A percentile compares a stretch with the other conserved stretches of the same genome.
Evolutionary conservation across 345 rosid genomes (phyloP).

Genomic region (Gossypium mustelinum): DNA sequence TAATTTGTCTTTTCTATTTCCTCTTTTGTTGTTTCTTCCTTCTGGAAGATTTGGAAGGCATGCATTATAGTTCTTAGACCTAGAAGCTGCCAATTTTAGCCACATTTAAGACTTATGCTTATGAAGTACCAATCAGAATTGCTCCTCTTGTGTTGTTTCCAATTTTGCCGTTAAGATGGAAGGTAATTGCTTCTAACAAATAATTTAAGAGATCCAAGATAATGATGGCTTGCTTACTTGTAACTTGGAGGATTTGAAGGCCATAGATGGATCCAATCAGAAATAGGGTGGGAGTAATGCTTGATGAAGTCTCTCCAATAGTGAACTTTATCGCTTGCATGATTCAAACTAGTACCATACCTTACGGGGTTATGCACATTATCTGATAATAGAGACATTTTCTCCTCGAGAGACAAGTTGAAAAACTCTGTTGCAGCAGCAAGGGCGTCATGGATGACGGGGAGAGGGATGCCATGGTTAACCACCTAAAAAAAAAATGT

Average conservation of each 20-base stretch:
- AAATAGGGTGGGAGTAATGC: slow-evolving; percentile 54
- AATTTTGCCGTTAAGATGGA: neutral
- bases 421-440: slow-evolving; percentile 47
- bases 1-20: neutral
- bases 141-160: slow-evolving; percentile 3
- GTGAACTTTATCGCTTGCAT: slow-evolving; percentile 40
- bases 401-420: slow-evolving; percentile 49
- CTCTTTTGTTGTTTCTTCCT: slow-evolving; percentile 10
- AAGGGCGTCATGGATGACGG: slow-evolving; percentile 36
- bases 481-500: slow-evolving; percentile 32
- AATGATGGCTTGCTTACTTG: slow-evolving; percentile 40
- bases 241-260: slow-evolving; percentile 60
- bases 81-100: slow-evolving; percentile 6
- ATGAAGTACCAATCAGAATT: neutral
- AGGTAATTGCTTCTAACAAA: neutral
- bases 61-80: neutral
- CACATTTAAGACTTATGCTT: neutral
- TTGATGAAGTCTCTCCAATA: slow-evolving; percentile 70
- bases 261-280: slow-evolving; percentile 60
- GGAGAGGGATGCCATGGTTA: slow-evolving; percentile 46
- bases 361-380: slow-evolving; percentile 51
- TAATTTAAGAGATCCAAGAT: neutral
- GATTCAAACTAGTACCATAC: slow-evolving; percentile 62
- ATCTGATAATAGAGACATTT: slow-evolving; percentile 42
- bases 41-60: slow-evolving; percentile 2